Base-by-base conservation (phyloP, 2,329 filamentous ascomycete species). In the Diplodia seriata region DNA sequence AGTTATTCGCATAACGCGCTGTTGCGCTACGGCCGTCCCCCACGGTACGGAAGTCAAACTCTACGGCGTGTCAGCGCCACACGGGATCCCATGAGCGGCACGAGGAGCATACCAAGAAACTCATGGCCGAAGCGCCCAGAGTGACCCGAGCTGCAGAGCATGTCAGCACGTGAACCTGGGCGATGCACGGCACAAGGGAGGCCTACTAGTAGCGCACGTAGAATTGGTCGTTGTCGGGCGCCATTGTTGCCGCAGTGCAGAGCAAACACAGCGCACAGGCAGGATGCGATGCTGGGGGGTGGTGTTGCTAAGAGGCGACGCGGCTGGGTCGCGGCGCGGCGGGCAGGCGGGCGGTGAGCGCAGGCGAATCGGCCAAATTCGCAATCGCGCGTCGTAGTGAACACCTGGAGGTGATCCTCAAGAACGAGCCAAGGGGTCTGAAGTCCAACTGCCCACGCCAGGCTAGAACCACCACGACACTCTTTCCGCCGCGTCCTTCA, bases 1-100 rank as follows among this genome's bases (percentile, higher is more conserved):
- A 98, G 81, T 99, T 99, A 85, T 99, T 99, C 71, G 95, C 95
- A 82, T 99, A 99, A 81, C 95, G 90, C 38, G 94, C 93, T 64
- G 95, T 92, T 8, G 95, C 95, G 77, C 94, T 97, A 70, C 92
- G 89, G 63, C 95, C 95, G 78, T 99, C 95, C 66, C 93, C 93
- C 55, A 98, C 87, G 29, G 93, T 92, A 67, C 94, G 88, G 76
- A 99, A 95, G 79, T 99, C 95, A 79, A 99, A 99, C 81, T 99
- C 94, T 98, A 73, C 12, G 26, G 15, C 7, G 6, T 7, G n/a
- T 68, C 56, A 68, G 66, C 43, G 15, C 33, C 15, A 1, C 43
- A 49, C 9, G 33, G 23, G 76, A 29, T 36, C 75, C 72, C 51
- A 20, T 43, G n/a, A 3, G 18, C 40, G 43, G 36, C 26, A 29